Evolutionary conservation across 2,329 filamentous ascomycete genomes (phyloP), one percentile per base, ranked within the genome.

Genomic region (Fusarium sp.): DNA sequence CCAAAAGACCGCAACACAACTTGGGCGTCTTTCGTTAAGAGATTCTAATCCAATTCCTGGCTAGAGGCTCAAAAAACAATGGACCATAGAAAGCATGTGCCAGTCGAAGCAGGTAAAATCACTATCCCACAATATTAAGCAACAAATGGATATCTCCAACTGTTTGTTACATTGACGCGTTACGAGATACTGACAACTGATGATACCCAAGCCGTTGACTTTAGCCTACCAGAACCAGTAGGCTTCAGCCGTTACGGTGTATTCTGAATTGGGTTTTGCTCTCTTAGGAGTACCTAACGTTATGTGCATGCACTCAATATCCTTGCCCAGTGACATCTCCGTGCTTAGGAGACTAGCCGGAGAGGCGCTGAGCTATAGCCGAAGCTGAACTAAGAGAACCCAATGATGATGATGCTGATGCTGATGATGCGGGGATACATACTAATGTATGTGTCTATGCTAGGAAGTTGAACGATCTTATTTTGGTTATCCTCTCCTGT

Each of bases 361-460:
- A 53, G 42, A 49, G 50, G 33, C 40, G 42, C 27, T 69, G 50
- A 46, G 45, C 41, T 42, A 54, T 62, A 66, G 38, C 61, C 52
- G 48, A 70, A 62, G 66, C 66, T 57, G 61, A 48, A 57, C 66
- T 70, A 66, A 45, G 41, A 70, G 38, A 23, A 9, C 18, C 52
- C 53, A 70, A 61, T 66, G 68, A 71, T 60, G 69, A 61, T 66
- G 68, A 71, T 60, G 69, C 65, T 66, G 64, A 56, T 71, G 54
- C 53, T 66, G 64, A 35, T 45, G 69, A 60, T 60, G 68, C 46
- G 41, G 61, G 54, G n/a, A 52, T 30, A 26, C 52, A 41, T 56
- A 48, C 40, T 37, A 35, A 42, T 50, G 60, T 56, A 46, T 33
- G 52, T 44, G 44, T 52, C 52, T 65, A 38, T 32, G 45, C 53